These are phyloP conservation scores for Pythium plurisporium DNA, from an alignment of 352 stramenopile genomes.

Conservation along the genomic window DNA sequence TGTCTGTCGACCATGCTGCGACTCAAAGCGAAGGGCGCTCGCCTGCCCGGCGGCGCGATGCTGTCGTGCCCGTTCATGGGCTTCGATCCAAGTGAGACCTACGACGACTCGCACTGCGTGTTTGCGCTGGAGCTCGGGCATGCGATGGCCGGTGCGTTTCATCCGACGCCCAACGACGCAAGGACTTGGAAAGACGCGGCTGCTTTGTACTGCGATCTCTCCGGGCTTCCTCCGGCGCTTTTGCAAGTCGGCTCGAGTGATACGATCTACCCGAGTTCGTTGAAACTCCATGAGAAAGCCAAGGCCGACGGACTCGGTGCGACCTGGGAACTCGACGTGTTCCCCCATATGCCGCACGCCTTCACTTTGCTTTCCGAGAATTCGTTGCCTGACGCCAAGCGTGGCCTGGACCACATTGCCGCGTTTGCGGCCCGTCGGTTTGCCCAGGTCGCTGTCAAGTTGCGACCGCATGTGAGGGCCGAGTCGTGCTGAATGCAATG, in stretches of 20 bases:
- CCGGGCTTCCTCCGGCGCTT: conserved; percentile 35
- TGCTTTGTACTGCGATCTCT: conserved; percentile 38
- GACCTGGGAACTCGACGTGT: conserved; percentile 37
- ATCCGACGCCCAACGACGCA: conserved; percentile 4
- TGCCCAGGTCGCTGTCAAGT: neutral
- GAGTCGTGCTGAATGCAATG: too few relatives aligned
- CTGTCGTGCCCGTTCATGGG: conserved; percentile 51
- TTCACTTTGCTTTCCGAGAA: conserved; percentile 50
- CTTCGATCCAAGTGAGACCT: conserved; percentile 23
- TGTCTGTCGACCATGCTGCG: conserved; percentile 40
- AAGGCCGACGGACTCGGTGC: conserved; percentile 24
- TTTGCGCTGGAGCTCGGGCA: conserved; percentile 37
- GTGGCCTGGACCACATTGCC: conserved; percentile 38
- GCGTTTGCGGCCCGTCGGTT: conserved; percentile 31
- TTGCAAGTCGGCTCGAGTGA: conserved; percentile 47
- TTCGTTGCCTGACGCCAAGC: conserved; percentile 42
- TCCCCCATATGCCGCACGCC: conserved; percentile 52
- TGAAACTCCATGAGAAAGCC: conserved; percentile 33
- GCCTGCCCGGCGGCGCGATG: conserved; percentile 30
- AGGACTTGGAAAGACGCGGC: conserved; percentile 32
- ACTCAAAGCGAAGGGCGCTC: conserved; percentile 22
- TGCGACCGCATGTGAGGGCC: too few relatives aligned
- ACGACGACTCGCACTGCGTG: conserved; percentile 40
- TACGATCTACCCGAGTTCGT: conserved; percentile 37
- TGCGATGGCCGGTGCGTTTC: conserved; percentile 31